Evolutionary conservation across 2,329 filamentous ascomycete species (phyloP).

Genomic region (Fusarium sp.): DNA sequence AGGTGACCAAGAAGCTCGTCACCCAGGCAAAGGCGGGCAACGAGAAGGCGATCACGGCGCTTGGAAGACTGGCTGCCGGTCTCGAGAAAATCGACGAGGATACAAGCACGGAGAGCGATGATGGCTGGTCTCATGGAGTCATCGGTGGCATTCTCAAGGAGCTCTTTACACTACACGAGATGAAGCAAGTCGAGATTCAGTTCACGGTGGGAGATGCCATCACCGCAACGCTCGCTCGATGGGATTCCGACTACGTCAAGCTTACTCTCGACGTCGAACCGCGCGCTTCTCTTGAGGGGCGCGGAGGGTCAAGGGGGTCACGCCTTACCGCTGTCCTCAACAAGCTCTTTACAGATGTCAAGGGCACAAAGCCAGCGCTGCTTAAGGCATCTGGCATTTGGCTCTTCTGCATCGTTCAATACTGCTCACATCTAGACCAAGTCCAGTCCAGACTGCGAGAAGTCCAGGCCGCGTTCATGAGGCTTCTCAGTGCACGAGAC

Average conservation of each 20-base stretch:
- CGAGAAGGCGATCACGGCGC: constrained; percentile 81
- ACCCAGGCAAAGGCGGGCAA: constrained; percentile 81
- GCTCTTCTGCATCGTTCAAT: constrained; percentile 91
- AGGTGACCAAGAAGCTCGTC: constrained; percentile 71
- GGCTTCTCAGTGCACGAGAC: constrained; percentile 86
- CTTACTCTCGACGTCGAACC: constrained; percentile 80
- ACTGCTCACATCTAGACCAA: constrained; percentile 81
- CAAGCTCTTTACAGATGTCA: constrained; percentile 80
- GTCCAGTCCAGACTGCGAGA: constrained; percentile 80
- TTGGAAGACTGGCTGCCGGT: constrained; percentile 80
- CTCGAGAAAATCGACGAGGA: constrained; percentile 53
- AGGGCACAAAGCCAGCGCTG: constrained; percentile 86
- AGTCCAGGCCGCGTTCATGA: constrained; percentile 88
- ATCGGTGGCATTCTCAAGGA: constrained; percentile 70
- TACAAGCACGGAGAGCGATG: constrained; percentile 9
- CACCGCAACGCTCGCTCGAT: constrained; percentile 79
- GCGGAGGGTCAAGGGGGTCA: constrained; percentile 51
- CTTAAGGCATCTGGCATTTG: constrained; percentile 95
- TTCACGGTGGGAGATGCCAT: constrained; percentile 93
- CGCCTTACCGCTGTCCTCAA: constrained; percentile 69
- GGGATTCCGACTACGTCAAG: constrained; percentile 83
- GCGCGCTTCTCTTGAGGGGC: constrained; percentile 44
- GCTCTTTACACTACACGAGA: constrained; percentile 82
- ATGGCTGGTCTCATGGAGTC: constrained; percentile 49
- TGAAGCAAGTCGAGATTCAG: constrained; percentile 87